Evolutionary conservation across 1,284 basidiomycete genomes (phyloP).

Genomic region (Fomes fomentarius): DNA sequence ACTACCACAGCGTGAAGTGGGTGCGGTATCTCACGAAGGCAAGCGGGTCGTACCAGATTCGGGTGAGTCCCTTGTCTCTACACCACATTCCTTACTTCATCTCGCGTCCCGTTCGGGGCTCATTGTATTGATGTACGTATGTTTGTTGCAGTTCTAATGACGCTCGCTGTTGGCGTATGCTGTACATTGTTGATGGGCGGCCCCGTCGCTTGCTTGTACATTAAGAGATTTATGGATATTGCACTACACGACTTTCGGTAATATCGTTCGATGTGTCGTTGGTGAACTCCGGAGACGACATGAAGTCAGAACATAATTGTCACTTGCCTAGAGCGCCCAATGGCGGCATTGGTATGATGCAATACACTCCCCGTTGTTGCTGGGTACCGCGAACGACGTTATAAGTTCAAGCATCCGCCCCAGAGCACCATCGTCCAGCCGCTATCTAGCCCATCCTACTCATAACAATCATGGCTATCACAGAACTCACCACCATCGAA

Average conservation of each 20-base stretch:
- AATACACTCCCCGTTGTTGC: neutral
- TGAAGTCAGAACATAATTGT: neutral
- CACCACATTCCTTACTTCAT: too few relatives aligned
- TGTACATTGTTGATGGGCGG: neutral
- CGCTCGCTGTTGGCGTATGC: neutral
- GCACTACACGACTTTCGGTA: neutral
- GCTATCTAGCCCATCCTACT: neutral
- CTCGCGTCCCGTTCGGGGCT: too few relatives aligned
- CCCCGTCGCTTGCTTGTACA: conserved; percentile 3
- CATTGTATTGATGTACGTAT: neutral
- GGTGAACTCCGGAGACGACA: neutral
- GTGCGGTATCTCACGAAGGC: conserved; percentile 90
- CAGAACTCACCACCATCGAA: neutral
- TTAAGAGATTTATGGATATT: conserved; percentile 5
- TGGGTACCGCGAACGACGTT: too few relatives aligned
- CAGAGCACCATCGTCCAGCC: neutral
- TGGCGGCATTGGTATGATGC: too few relatives aligned
- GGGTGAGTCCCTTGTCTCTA: conserved; percentile 49
- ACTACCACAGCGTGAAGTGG: conserved; percentile 94
- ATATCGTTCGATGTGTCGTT: neutral
- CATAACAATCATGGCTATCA: neutral
- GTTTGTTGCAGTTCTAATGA: conserved; percentile 26
- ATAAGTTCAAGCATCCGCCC: neutral
- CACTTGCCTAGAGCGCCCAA: neutral
- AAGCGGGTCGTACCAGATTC: conserved; percentile 83